Evolutionary conservation across 1,284 basidiomycete species (phyloP), one percentile per base, ranked within the genome.

Genomic region (Ceratobasidium sp.): DNA sequence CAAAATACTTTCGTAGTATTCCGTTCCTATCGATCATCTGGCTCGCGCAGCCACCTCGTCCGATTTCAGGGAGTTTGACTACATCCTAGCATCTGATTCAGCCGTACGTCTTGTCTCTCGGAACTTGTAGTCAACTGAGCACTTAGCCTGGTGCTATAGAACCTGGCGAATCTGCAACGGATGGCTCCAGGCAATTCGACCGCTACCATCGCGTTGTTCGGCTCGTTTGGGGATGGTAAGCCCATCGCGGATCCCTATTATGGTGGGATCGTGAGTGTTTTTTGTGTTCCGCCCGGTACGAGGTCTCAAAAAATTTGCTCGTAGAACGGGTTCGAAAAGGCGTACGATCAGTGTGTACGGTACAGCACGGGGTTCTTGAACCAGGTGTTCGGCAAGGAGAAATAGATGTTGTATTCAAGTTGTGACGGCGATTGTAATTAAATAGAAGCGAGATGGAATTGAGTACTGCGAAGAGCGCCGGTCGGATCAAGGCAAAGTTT

Each of bases 311-410:
- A 33, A 23, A 48, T 55, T 60, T 89, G 86, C 18, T 93, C 92
- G 78, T 71, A 81, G 81, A 74, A 74, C 64, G 82, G 82, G 23
- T 82, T 82, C 60, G 91, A 92, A 81, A 84, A 85, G 52, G 88
- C 89, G 30, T 93, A 89, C 80, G 83, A 90, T 78, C 91, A 93
- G 81, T 93, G 93, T 80, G 86, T 88, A 38, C 81, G 82, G 67
- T 86, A 93, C 52, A 93, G 93, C 1, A 87, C 92, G 71, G 92
- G 92, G n/a, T 94, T 95, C 83, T 84, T 95, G 27, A 92, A 94
- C 23, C 71, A 74, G 16, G 60, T 74, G 4, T 74, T 74, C 44
- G 71, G 71, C 30, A 74, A 74, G 50, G 71, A 65, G 48, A 48
- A 33, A 16, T 74, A 57, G 54, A 20, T 6, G 10, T 30, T 46